These are phyloP conservation scores for Uncinocarpus reesii DNA, from an alignment of 2,329 filamentous ascomycete genomes.

Conservation along the genomic window DNA sequence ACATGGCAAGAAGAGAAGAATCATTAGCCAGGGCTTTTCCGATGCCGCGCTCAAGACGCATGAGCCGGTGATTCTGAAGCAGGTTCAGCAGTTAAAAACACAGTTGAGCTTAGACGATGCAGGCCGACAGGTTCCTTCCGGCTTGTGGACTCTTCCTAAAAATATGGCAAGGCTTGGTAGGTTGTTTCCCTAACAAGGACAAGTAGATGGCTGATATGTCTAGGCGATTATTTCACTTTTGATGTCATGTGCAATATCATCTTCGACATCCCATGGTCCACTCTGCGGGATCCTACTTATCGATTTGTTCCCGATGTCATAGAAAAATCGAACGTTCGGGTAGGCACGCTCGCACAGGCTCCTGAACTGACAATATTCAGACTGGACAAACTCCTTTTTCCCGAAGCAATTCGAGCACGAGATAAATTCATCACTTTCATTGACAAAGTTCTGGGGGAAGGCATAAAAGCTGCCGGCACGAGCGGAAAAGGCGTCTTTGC, in stretches of 20 bases:
- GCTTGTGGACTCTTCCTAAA: constrained; percentile 34
- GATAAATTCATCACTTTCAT: constrained; percentile 2
- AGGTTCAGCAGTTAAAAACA: constrained; percentile 25
- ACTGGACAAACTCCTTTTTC: background rate
- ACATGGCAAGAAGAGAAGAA: constrained; percentile 20
- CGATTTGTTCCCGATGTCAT: background rate
- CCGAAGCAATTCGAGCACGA: background rate
- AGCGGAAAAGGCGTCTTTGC: background rate
- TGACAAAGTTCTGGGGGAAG: background rate
- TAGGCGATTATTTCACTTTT: constrained; percentile 34
- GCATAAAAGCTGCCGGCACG: background rate
- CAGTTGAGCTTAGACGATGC: constrained; percentile 16
- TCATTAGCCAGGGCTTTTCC: constrained; percentile 24
- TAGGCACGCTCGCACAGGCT: background rate
- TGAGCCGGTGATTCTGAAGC: constrained; percentile 56
- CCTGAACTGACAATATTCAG: background rate
- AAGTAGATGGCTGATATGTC: background rate
- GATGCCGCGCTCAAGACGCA: constrained; percentile 45
- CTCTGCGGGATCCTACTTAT: background rate
- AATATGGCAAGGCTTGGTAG: constrained; percentile 40
- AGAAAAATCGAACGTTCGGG: constrained; percentile 3
- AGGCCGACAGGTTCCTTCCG: constrained; percentile 6
- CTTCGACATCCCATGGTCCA: background rate
- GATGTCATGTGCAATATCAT: constrained; percentile 23
- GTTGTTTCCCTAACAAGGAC: no score